Evolutionary conservation across 495 filamentous ascomycete species (phyloP).

Genomic region (Podospora pseudocomata): DNA sequence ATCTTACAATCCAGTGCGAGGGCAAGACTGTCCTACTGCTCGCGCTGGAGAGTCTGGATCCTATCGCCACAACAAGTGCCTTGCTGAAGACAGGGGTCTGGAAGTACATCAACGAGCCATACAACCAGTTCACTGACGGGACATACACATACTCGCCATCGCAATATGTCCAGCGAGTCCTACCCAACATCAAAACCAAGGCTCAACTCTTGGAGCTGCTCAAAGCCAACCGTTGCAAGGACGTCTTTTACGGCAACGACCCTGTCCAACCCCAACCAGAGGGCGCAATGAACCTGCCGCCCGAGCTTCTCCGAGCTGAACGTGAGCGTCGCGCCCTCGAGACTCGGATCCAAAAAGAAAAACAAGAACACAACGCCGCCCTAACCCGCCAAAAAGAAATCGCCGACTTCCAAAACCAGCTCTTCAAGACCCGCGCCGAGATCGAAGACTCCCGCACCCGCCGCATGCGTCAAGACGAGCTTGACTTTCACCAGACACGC

Average conservation of each 20-base stretch:
- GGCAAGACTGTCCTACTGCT: conserved; percentile 46
- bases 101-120: conserved; percentile 44
- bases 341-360: conserved; percentile 35
- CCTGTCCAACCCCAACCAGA: conserved; percentile 40
- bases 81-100: conserved; percentile 46
- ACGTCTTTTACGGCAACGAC: conserved; percentile 47
- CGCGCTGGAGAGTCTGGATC: conserved; percentile 42
- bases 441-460: conserved; percentile 43
- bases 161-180: conserved; percentile 40
- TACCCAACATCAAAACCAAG: conserved; percentile 32
- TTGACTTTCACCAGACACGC: conserved; percentile 32
- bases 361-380: conserved; percentile 36
- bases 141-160: conserved; percentile 44
- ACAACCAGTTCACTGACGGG: conserved; percentile 43
- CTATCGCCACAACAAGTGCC: conserved; percentile 41
- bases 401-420: conserved; percentile 41
- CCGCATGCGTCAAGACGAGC: conserved; percentile 36
- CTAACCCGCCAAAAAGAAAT: conserved; percentile 42
- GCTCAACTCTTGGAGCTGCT: conserved; percentile 41
- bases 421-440: conserved; percentile 42
- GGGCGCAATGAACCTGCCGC: conserved; percentile 42
- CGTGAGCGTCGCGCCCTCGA: conserved; percentile 39
- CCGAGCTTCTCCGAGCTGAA: conserved; percentile 43
- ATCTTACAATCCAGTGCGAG: conserved; percentile 41
- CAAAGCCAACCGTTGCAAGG: conserved; percentile 39